Conservation (phyloP, 2,329 filamentous ascomycete genomes). For the Coniochaeta sp. region DNA sequence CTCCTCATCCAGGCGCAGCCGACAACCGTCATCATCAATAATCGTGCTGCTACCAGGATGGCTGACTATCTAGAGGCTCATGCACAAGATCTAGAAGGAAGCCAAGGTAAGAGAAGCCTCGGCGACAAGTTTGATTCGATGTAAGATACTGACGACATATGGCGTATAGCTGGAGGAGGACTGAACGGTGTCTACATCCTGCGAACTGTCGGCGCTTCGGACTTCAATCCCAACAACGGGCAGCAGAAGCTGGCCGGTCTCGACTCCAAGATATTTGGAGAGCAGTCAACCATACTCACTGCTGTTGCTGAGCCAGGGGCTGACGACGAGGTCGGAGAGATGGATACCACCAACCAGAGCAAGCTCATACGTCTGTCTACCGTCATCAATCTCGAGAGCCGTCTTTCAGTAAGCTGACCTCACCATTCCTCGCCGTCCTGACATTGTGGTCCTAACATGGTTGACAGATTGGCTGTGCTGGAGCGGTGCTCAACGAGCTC, state of each 20-base stretch:
- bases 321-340: slow-evolving; percentile 28
- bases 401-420: slow-evolving; percentile 47
- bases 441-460: neutral
- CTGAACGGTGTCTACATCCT: slow-evolving; percentile 38
- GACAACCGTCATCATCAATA: slow-evolving; percentile 45
- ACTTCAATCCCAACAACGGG: slow-evolving; percentile 64
- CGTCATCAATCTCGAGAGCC: slow-evolving; percentile 66
- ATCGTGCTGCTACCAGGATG: slow-evolving; percentile 35
- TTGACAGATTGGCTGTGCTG: slow-evolving; percentile 65
- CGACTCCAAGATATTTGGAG: slow-evolving; percentile 37
- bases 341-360: slow-evolving; percentile 41
- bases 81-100: slow-evolving; percentile 21
- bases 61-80: slow-evolving; percentile 24
- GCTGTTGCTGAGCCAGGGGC: slow-evolving; percentile 17
- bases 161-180: neutral
- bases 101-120: slow-evolving; percentile 2
- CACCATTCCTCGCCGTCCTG: neutral
- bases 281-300: slow-evolving; percentile 53
- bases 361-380: slow-evolving; percentile 62
- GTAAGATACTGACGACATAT: neutral
- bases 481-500: slow-evolving; percentile 76
- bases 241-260: slow-evolving; percentile 58
- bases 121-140: neutral
- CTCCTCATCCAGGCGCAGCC: slow-evolving; percentile 47
- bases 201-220: slow-evolving; percentile 60